Evolutionary conservation across 1,284 basidiomycete species (phyloP), one percentile per base, ranked within the genome.

Genomic region (Cryptococcus hybrid): DNA sequence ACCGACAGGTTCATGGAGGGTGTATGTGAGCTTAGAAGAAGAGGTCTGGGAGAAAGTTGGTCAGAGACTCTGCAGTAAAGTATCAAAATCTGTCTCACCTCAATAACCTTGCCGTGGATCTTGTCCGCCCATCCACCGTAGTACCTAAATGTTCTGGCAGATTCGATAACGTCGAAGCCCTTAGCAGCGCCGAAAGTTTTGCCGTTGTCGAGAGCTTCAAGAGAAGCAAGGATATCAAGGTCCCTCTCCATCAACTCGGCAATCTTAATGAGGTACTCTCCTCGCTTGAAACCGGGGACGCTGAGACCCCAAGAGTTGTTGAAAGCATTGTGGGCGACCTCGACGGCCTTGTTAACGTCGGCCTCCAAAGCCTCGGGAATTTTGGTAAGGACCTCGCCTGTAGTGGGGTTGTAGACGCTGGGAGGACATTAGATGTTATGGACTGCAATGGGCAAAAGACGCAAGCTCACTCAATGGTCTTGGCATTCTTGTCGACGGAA

Each of bases 1-100:
- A 49, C 93, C 94, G 66, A 97, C 89, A 36, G 94, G 92, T 64
- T 97, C 93, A 76, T 93, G 90, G 50, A 87, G 84, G 30, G 91
- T 93, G 77, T 92, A 91, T 12, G 88, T 88, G 57, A 92, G 78
- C 78, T 92, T 92, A 24, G 48, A 30, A n/a, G 3, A 13, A 12
- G 82, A 79, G 46, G 87, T 88, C 84, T 66, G 40, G 3, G 11
- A 39, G 15, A 18, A 18, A 18, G 18, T 9, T 12, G 39, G 52
- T 48, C n/a, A 12, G 52, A 18, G 69, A 34, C 72, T 73, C 49
- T 69, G 60, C 5, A 71, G 70, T 34, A 66, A 62, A 71, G 70
- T 74, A 37, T 63, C 60, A 12, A 90, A 90, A 52, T 92, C 88
- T 82, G 30, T 8, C 70, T 85, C 57, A 35, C 66, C 67, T 71